Conservation (phyloP, 1,284 basidiomycete genomes). For the Taiwanofungus camphoratus region DNA sequence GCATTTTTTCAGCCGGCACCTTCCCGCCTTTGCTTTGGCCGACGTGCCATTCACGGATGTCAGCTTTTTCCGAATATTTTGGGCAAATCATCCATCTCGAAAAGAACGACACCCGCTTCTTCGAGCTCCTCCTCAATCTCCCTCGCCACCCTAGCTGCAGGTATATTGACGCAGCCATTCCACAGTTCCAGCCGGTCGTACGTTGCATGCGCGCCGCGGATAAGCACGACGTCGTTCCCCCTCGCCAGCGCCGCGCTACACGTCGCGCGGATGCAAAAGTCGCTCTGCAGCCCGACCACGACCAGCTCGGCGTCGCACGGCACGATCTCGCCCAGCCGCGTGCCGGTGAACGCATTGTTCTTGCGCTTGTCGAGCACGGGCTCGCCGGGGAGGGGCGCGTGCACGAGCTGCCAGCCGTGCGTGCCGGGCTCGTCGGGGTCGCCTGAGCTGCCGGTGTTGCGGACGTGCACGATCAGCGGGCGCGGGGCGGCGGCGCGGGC, state of each 20-base stretch:
- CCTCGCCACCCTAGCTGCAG: constrained; percentile 43
- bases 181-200: constrained; percentile 58
- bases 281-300: constrained; percentile 61
- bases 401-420: constrained; percentile 53
- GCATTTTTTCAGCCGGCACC: not conserved
- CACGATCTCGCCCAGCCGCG: constrained; percentile 43
- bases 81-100: constrained; percentile 59
- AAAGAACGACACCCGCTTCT: constrained; percentile 54
- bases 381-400: constrained; percentile 43
- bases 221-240: constrained; percentile 60
- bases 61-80: constrained; percentile 45
- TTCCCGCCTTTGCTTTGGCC: not conserved
- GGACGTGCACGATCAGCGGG: constrained; percentile 60
- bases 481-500: constrained; percentile 49
- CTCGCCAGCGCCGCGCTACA: constrained; percentile 55
- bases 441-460: constrained; percentile 52
- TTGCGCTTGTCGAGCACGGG: constrained; percentile 58
- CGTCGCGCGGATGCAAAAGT: constrained; percentile 61
- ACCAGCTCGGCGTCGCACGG: constrained; percentile 51
- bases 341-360: constrained; percentile 64
- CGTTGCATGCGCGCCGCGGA: constrained; percentile 59
- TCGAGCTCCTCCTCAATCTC: constrained; percentile 49
- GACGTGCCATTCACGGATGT: not conserved
- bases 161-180: constrained; percentile 46
- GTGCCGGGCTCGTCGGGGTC: constrained; percentile 52